Base-by-base conservation (phyloP, 192 early-diverging fungal species). In the Coemansia sp. region DNA sequence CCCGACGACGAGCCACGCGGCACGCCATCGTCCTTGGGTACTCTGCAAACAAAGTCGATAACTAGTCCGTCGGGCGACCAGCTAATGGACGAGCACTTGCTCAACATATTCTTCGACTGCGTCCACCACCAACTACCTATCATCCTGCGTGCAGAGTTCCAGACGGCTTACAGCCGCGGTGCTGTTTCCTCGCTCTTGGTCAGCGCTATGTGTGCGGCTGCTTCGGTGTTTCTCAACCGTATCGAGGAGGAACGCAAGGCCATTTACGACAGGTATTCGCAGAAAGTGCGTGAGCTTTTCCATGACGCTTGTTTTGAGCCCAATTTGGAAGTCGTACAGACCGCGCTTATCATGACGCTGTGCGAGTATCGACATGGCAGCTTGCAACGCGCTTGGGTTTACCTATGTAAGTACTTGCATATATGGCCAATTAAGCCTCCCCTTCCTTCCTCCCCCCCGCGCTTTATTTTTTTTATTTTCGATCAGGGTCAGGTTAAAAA, bases 221-320 rank as follows among this genome's bases (percentile, higher is more conserved):
- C 82, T 0, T 75, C 77, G 10, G 74, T 79, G 64, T 84, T 84
- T 39, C 70, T 74, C 35, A 84, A 79, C 62, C 77, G 77, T 14
- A 74, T 73, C 38, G 82, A 84, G 66, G 71, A 70, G 14, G 82
- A 84, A 63, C 77, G 82, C 43, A 79, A 60, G 62, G 60, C 70
- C 13, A 65, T 84, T 23, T 84, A 76, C 63, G 72, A 76, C 4
- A 57, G 63, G 52, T 84, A 76, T 63, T 73, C 82, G 68, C 73
- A 63, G 37, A 78, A 79, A 50, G 82, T 84, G 70, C 77, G 77
- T 28, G 82, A 79, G 68, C 67, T 66, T 43, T 84, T 79, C 63
- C 82, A 84, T 52, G 82, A 84, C 63, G 76, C 82, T 16, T 79
- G 77, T 64, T 84, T 84, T 60, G 72, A 75, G 66, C 82, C 82